A percentile compares a stretch with the other conserved stretches of the same genome.
phyloP scores from a whole-genome alignment of 495 filamentous ascomycete species.

The Penicillium roqueforti region DNA sequence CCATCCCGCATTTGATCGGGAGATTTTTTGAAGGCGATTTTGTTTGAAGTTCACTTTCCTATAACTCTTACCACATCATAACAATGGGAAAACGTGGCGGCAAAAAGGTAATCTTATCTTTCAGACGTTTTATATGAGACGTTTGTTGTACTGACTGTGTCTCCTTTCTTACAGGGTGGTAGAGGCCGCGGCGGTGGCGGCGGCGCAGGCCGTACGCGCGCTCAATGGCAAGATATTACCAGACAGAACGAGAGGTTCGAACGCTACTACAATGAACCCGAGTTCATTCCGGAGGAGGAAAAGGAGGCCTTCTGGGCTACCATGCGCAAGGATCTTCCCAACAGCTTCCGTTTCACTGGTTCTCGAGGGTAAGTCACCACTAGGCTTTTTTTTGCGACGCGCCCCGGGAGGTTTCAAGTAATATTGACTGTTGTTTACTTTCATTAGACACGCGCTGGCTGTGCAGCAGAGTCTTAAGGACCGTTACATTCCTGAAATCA shows the following conservation, averaged over 20 bases:
- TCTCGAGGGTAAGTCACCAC: constrained; percentile 64
- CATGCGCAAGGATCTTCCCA: constrained; percentile 78
- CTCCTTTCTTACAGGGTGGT: constrained; percentile 23
- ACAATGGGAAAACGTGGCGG: constrained; percentile 40
- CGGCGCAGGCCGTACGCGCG: constrained; percentile 26
- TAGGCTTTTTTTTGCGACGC: not conserved
- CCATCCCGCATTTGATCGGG: constrained; percentile 5
- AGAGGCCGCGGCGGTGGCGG: constrained; percentile 34
- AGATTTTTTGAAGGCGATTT: constrained; percentile 3
- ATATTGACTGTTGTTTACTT: constrained; percentile 11
- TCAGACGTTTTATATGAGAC: not conserved
- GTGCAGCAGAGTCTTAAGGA: constrained; percentile 81
- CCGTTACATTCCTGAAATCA: constrained; percentile 86
- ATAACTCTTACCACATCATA: not conserved
- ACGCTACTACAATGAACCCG: constrained; percentile 73
- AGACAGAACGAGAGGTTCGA: constrained; percentile 77
- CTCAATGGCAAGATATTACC: constrained; percentile 52
- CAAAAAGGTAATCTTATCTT: constrained; percentile 28
- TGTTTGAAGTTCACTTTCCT: constrained; percentile 1
- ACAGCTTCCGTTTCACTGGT: constrained; percentile 93
- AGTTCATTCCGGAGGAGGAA: constrained; percentile 70
- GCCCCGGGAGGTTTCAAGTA: not conserved
- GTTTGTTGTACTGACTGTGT: constrained; percentile 12
- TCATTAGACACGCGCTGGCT: constrained; percentile 69
- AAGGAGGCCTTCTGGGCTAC: constrained; percentile 74